Base-by-base conservation (phyloP, 176 grass and related monocot species). In the Dendrocalamus sinicus region DNA sequence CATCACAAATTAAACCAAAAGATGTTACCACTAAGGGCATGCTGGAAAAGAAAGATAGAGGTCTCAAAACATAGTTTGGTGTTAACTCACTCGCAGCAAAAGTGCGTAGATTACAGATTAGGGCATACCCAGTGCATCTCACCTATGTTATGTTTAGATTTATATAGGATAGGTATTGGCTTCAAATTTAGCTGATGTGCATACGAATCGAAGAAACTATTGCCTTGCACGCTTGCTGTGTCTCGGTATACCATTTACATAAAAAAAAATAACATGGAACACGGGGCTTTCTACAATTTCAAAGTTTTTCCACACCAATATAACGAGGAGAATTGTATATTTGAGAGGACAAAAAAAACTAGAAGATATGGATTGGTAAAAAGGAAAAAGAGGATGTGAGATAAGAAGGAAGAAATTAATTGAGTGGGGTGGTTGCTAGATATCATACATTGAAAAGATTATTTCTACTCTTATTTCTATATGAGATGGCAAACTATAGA, bases 1-100 rank as follows among this genome's bases (percentile, higher is more conserved):
- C 47, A 7, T 41, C 15, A 41, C 20, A 60, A 82, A 83, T 58
- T 86, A 70, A 86, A 66, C 67, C 57, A 73, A 83, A 83, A 83
- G 67, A 48, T 73, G 75, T 48, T 51, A 47, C 47, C 73, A 78
- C 72, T 77, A 48, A 77, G 24, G 67, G 32, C 28, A 30, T 73
- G 74, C 35, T 8, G 9, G 58, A 57, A 82, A 61, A 35, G 0
- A 65, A 61, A 24, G 58, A 61, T 12, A 35, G n/a, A 24, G 58
- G 23, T 9, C n/a, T 24, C n/a, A 5, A 45, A 2, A 75, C 5
- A 41, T 32, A 12, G 72, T 81, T 82, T 72, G 54, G 68, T 73
- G 23, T 73, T 58, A 58, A 67, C 50, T 82, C 63, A 69, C 62
- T n/a, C 17, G n/a, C 3, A 59, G 37, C 59, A 45, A 85, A 84